Percentiles rank a stretch among this genome's conserved stretches.
phyloP scores from a whole-genome alignment of 2,329 filamentous ascomycete species.

The Microascus cirrosus region DNA sequence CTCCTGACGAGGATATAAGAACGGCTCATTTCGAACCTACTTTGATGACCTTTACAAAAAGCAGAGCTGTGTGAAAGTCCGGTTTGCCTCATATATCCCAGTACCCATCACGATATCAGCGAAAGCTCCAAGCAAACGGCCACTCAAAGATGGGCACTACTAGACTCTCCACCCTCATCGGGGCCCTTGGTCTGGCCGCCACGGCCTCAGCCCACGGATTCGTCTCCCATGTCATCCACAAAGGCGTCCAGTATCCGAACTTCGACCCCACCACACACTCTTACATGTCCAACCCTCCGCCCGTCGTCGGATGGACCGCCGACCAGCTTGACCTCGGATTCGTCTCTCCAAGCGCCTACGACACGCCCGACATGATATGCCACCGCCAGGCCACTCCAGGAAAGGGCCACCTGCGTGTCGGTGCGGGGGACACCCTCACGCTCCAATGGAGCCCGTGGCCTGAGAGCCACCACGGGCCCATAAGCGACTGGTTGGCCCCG shows the following conservation, averaged over 20 bases:
- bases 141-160: slow-evolving; percentile 6
- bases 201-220: slow-evolving; percentile 24
- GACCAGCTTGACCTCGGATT: slow-evolving; percentile 27
- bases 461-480: slow-evolving; percentile 48
- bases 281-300: slow-evolving; percentile 10
- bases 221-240: slow-evolving; percentile 20
- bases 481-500: slow-evolving; percentile 49
- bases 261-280: background rate
- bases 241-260: slow-evolving; percentile 3
- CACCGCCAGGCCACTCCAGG: slow-evolving; percentile 29
- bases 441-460: slow-evolving; percentile 58
- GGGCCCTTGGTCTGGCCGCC: slow-evolving; percentile 1
- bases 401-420: slow-evolving; percentile 28
- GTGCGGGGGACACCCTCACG: slow-evolving; percentile 45
- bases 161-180: slow-evolving; percentile 4
- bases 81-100: background rate
- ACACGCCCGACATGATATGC: slow-evolving; percentile 31
- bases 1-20: background rate
- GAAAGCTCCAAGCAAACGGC: background rate
- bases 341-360: slow-evolving; percentile 29
- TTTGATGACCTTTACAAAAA: background rate
- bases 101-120: background rate
- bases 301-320: slow-evolving; percentile 19
- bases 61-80: background rate
- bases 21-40: background rate